These are phyloP conservation scores for Plectosphaerella cucumerina DNA, from an alignment of 2,329 filamentous ascomycete species.

Conservation along the genomic window DNA sequence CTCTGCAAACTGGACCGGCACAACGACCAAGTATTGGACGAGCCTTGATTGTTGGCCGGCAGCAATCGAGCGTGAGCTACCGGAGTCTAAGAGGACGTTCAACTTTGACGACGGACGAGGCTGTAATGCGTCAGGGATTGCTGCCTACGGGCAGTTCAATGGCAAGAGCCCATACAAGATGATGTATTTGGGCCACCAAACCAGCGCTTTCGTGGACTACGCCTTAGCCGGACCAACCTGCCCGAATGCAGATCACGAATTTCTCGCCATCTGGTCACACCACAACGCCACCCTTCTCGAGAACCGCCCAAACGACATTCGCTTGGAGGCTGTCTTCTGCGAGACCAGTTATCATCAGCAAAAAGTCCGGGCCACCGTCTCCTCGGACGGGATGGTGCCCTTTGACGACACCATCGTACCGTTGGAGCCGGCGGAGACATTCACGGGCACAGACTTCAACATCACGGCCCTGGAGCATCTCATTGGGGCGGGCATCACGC, in stretches of 20 bases:
- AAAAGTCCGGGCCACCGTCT: slow-evolving; percentile 33
- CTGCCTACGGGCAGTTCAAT: slow-evolving; percentile 2
- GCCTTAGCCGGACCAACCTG: slow-evolving; percentile 28
- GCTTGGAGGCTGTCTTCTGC: slow-evolving; percentile 36
- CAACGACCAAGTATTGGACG: slow-evolving; percentile 26
- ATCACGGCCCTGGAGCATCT: slow-evolving; percentile 27
- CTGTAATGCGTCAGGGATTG: slow-evolving; percentile 23
- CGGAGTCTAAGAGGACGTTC: slow-evolving; percentile 2
- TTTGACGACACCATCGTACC: slow-evolving; percentile 4
- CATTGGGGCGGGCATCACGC: slow-evolving; percentile 19
- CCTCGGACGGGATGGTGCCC: slow-evolving; percentile 6
- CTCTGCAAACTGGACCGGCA: slow-evolving; percentile 20
- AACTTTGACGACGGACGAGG: slow-evolving; percentile 31
- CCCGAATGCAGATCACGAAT: slow-evolving; percentile 28
- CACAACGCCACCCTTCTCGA: slow-evolving; percentile 1
- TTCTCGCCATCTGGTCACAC: slow-evolving; percentile 22
- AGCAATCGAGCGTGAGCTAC: not conserved
- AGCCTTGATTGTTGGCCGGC: slow-evolving; percentile 34
- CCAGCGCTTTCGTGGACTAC: slow-evolving; percentile 24
- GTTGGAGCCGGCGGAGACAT: slow-evolving; percentile 1
- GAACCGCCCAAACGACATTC: not conserved
- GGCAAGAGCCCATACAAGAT: slow-evolving; percentile 20
- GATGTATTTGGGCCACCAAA: slow-evolving; percentile 38
- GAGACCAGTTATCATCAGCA: slow-evolving; percentile 41
- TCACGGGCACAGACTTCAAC: slow-evolving; percentile 26